A percentile compares a stretch with the other conserved stretches of the same genome.
These are phyloP conservation scores for Metschnikowia arizonensis DNA, from an alignment of 805 yeast species.

Conservation along the genomic window DNA sequence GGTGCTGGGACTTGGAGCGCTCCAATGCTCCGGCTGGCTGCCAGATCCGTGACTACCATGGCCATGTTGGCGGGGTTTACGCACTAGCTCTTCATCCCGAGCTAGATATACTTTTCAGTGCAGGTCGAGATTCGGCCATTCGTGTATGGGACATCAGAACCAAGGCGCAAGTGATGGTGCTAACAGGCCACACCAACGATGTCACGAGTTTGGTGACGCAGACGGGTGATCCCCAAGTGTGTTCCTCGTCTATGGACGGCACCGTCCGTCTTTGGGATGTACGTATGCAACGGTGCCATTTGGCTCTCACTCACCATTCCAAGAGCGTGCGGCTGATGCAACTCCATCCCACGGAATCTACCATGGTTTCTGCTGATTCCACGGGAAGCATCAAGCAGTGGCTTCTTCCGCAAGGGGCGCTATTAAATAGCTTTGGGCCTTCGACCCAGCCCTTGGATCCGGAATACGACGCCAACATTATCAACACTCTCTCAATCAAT, in stretches of 20 bases:
- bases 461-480: slow-evolving; percentile 39
- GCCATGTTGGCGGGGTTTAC: slow-evolving; percentile 88
- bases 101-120: slow-evolving; percentile 76
- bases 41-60: slow-evolving; percentile 80
- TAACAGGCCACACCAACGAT: slow-evolving; percentile 78
- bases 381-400: slow-evolving; percentile 76
- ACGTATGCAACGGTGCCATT: slow-evolving; percentile 66
- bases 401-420: slow-evolving; percentile 72
- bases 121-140: slow-evolving; percentile 82
- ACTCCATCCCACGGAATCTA: slow-evolving; percentile 62
- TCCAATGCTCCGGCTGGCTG: slow-evolving; percentile 54
- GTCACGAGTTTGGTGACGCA: slow-evolving; percentile 67
- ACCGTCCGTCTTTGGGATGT: slow-evolving; percentile 90
- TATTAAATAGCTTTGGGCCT: slow-evolving; percentile 54
- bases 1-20: slow-evolving; percentile 94
- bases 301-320: slow-evolving; percentile 79
- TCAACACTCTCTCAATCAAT: slow-evolving; percentile 67
- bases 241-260: slow-evolving; percentile 79
- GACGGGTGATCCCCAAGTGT: slow-evolving; percentile 74
- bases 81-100: slow-evolving; percentile 85
- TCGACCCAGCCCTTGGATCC: slow-evolving; percentile 20
- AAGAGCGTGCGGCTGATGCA: slow-evolving; percentile 74
- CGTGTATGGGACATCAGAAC: slow-evolving; percentile 94
- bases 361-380: slow-evolving; percentile 77
- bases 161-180: slow-evolving; percentile 64